Base-by-base conservation (phyloP, 2,329 filamentous ascomycete genomes). In the Exophiala sp. region DNA sequence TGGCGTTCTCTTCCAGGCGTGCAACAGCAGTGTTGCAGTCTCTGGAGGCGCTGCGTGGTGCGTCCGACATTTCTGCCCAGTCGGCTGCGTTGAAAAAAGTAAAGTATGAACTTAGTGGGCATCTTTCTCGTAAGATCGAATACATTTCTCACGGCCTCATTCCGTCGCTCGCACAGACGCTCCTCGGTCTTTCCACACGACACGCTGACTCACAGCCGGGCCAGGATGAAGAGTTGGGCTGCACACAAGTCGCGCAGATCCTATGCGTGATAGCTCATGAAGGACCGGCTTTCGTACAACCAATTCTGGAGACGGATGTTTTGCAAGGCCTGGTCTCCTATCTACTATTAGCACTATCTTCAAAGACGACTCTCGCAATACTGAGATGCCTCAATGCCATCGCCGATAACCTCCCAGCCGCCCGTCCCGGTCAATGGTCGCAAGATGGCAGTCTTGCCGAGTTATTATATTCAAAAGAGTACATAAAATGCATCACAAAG, bases 21-120 rank as follows among this genome's bases (percentile, higher is more conserved):
- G 47, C 41, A 34, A 51, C 47, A n/a, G 41, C 55, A 33, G 36
- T 29, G 41, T 43, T 43, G 41, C 41, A 43, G 41, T 4, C 42
- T 21, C 36, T 59, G 18, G 46, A 51, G 57, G 58, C 52, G 38
- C 44, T 54, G 34, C 45, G 33, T 34, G 47, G 50, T 39, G 47
- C 39, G 14, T 16, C 20, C 20, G 52, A 36, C 10, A 32, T 40
- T 39, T 16, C 51, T 20, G 65, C 66, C 43, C 72, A 71, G 57
- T 65, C 81, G 39, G 36, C 33, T 38, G 74, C 77, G 21, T 78
- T 96, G 41, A 83, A 85, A 61, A 77, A 78, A 39, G 75, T 99
- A 29, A 97, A 96, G 75, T 94, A 96, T 70, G 88, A 94, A 59
- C 81, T 95, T 44, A 84, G 96, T 56, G 94, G 94, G 20, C 90